Base-by-base conservation (phyloP, 2,329 filamentous ascomycete species). In the Claviceps maximensis region DNA sequence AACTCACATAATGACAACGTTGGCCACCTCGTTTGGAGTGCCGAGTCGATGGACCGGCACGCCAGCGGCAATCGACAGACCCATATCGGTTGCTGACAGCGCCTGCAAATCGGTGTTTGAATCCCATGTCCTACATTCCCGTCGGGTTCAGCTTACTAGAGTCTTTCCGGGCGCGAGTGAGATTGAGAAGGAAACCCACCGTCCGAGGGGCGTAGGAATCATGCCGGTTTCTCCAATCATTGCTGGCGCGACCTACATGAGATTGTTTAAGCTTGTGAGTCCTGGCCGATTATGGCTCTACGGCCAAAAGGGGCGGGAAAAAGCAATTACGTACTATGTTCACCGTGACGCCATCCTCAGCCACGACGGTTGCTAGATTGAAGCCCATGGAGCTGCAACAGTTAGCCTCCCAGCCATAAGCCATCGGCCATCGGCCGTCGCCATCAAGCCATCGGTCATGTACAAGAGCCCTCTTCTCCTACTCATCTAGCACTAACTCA, bases 191-290 rank as follows among this genome's bases (percentile, higher is more conserved):
- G 3, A 2, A 36, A 38, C 54, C 21, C 19, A 55, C 54, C 46
- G 45, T 51, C 44, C 45, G 13, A 49, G 47, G 19, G 54, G 54
- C n/a, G 27, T 15, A 33, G 54, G 49, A 36, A 55, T 55, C 54
- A 55, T 55, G 49, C 54, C 54, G n/a, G 54, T 55, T 17, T 52
- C 53, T 12, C 54, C 51, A 29, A 55, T 54, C 54, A 55, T 55
- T 15, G 54, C 54, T 21, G 54, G 54, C 2, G 51, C 47, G 8
- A 55, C 54, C 54, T 55, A 29, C 13, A 31, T 27, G 17, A 51
- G 3, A 15, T 33, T 15, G 17, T 31, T 19, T 17, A 27, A 2
- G 5, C 44, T 27, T 27, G 23, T n/a, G 8, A 4, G 44, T 29
- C 23, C n/a, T n/a, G n/a, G n/a, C n/a, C n/a, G n/a, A n/a, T n/a